A percentile compares a stretch with the other conserved stretches of the same genome.
phyloP scores from a whole-genome alignment of 768 basidiomycete genomes.

The Mycena kentingensis region DNA sequence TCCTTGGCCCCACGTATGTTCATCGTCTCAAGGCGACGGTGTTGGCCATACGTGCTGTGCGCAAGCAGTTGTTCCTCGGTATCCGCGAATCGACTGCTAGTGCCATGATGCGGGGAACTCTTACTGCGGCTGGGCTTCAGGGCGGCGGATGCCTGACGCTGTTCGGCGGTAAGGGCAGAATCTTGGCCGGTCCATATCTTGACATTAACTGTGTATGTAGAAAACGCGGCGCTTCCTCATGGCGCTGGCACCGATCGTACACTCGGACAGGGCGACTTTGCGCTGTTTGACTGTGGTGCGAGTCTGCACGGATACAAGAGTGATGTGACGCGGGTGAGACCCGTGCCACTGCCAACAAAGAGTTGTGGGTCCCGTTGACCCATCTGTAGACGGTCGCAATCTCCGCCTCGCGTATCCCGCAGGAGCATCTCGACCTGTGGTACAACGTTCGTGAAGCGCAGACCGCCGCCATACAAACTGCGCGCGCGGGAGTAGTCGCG shows the following conservation, averaged over 20 bases:
- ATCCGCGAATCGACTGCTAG: slow-evolving; percentile 75
- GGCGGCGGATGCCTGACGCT: slow-evolving; percentile 65
- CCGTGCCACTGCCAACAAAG: background rate
- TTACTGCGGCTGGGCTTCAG: slow-evolving; percentile 59
- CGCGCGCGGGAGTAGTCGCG: slow-evolving; percentile 51
- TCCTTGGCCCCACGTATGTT: background rate
- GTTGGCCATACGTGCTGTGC: slow-evolving; percentile 68
- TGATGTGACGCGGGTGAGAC: slow-evolving; percentile 73
- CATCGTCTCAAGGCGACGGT: slow-evolving; percentile 63
- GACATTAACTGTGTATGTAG: slow-evolving; percentile 38
- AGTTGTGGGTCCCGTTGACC: slow-evolving; percentile 16
- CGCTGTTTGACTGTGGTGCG: slow-evolving; percentile 75
- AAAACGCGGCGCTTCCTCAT: slow-evolving; percentile 85
- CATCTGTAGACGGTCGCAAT: slow-evolving; percentile 63
- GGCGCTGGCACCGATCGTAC: slow-evolving; percentile 72
- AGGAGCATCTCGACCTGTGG: slow-evolving; percentile 62
- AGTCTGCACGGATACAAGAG: slow-evolving; percentile 73
- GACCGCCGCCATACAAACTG: slow-evolving; percentile 48
- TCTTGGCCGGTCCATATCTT: background rate
- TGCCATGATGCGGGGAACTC: slow-evolving; percentile 55
- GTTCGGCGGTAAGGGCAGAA: slow-evolving; percentile 64
- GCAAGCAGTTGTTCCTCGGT: slow-evolving; percentile 62
- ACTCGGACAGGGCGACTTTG: slow-evolving; percentile 59
- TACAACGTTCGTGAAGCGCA: slow-evolving; percentile 66
- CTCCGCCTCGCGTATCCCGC: slow-evolving; percentile 53